These are phyloP conservation scores for Ophiocordyceps camponoti-leonardi DNA, from an alignment of 2,329 filamentous ascomycete species.

Conservation along the genomic window DNA sequence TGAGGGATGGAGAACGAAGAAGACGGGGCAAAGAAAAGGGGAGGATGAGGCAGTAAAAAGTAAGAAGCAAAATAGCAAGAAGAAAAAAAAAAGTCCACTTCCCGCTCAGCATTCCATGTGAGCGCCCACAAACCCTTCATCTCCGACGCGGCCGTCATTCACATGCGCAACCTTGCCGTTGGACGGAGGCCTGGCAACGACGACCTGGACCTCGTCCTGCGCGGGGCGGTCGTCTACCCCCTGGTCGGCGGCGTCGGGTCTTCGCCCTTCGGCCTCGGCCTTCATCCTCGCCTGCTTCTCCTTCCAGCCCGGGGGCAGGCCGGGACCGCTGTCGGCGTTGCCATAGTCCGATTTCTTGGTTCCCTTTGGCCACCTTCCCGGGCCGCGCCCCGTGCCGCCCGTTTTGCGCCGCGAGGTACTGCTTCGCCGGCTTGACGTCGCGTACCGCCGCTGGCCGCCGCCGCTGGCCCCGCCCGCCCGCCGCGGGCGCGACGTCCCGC, in stretches of 20 bases:
- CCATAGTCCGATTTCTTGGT: conserved; percentile 53
- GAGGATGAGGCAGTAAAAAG: too few relatives aligned
- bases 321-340: conserved; percentile 47
- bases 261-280: conserved; percentile 5
- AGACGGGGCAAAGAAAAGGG: too few relatives aligned
- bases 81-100: too few relatives aligned
- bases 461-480: conserved; percentile 11
- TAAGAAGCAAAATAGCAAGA: too few relatives aligned
- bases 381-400: conserved; percentile 46
- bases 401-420: conserved; percentile 31
- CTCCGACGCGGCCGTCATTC: conserved; percentile 1
- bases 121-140: not conserved
- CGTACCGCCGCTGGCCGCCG: conserved; percentile 12
- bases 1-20: too few relatives aligned
- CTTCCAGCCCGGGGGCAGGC: conserved; percentile 40
- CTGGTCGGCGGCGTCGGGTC: conserved; percentile 2
- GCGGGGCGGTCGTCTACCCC: conserved; percentile 9
- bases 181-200: conserved; percentile 9
- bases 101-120: not conserved
- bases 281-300: conserved; percentile 11
- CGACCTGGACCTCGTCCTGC: conserved; percentile 16
- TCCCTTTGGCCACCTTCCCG: conserved; percentile 49
- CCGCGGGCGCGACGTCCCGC: conserved; percentile 20
- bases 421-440: conserved; percentile 20
- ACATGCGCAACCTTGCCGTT: conserved; percentile 7